These are phyloP conservation scores for Termitomyces sp. DNA, from an alignment of 768 basidiomycete genomes.

Conservation along the genomic window DNA sequence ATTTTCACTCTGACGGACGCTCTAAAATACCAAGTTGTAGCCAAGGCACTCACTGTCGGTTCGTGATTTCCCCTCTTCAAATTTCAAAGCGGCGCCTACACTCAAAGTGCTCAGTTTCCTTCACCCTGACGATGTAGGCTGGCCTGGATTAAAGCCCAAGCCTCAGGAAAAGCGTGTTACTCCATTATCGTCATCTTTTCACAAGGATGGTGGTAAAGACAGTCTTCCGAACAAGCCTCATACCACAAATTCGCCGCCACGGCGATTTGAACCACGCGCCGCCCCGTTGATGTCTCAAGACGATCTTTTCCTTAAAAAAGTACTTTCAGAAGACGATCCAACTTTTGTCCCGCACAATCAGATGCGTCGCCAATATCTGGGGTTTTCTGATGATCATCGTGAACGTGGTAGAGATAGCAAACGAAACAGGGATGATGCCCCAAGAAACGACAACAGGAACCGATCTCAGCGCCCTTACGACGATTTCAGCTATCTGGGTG, in stretches of 20 bases:
- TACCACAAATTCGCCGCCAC: conserved; percentile 3
- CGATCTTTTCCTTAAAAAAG: conserved; percentile 37
- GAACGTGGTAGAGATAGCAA: conserved; percentile 9
- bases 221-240: conserved; percentile 4
- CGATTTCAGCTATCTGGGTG: conserved; percentile 8
- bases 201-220: conserved; percentile 1
- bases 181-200: background rate
- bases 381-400: conserved; percentile 4
- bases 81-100: background rate
- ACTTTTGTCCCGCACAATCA: background rate
- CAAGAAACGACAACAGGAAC: conserved; percentile 7
- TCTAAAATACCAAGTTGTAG: conserved; percentile 40
- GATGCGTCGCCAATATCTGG: conserved; percentile 5
- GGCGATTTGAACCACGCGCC: conserved; percentile 22
- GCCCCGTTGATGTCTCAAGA: conserved; percentile 39
- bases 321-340: conserved; percentile 22
- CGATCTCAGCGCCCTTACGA: conserved; percentile 8
- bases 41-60: conserved; percentile 51
- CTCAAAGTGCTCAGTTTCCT: conserved; percentile 31
- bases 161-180: conserved; percentile 13
- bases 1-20: conserved; percentile 44
- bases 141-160: conserved; percentile 26
- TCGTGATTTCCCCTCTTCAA: conserved; percentile 11
- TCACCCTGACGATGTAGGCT: conserved; percentile 46
- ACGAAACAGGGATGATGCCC: background rate